Evolutionary conservation across 2,329 filamentous ascomycete genomes (phyloP).

Genomic region (Paraphaeosphaeria sporulosa): DNA sequence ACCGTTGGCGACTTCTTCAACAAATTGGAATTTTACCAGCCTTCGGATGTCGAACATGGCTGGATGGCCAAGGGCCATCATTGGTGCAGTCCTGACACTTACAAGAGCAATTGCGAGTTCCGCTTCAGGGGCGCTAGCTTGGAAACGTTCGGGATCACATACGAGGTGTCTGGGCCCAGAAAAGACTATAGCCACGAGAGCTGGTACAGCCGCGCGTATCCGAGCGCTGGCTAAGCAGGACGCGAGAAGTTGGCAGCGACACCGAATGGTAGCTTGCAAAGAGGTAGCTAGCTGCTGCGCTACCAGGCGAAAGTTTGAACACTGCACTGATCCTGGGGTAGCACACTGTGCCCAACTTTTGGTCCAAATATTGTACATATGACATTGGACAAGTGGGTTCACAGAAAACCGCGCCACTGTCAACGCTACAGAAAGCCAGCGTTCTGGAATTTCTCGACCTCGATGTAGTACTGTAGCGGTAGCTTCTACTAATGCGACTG

Average conservation of each 20-base stretch:
- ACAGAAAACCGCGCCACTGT: not conserved
- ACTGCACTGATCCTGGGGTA: too few relatives aligned
- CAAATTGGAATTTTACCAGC: constrained; percentile 67
- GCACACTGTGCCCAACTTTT: not conserved
- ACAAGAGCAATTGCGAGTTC: constrained; percentile 75
- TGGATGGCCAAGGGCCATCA: constrained; percentile 74
- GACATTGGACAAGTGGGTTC: not conserved
- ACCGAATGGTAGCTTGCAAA: not conserved
- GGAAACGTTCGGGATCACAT: constrained; percentile 57
- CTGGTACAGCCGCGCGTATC: constrained; percentile 39
- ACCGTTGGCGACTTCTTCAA: constrained; percentile 79
- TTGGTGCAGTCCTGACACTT: constrained; percentile 75
- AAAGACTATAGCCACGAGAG: constrained; percentile 70
- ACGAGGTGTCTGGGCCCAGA: constrained; percentile 73
- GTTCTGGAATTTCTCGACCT: not conserved
- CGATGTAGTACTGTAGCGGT: not conserved
- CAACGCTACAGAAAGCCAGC: not conserved
- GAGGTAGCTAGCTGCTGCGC: not conserved
- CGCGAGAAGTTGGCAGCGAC: not conserved
- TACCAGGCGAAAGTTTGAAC: too few relatives aligned
- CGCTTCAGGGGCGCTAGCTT: constrained; percentile 49
- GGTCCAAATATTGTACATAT: not conserved
- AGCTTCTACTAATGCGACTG: not conserved
- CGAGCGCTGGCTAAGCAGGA: not conserved
- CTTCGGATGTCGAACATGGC: constrained; percentile 49